A percentile compares a stretch with the other conserved stretches of the same genome.
Conservation (phyloP, 352 stramenopile genomes). For the Saprolegnia parasitica region DNA sequence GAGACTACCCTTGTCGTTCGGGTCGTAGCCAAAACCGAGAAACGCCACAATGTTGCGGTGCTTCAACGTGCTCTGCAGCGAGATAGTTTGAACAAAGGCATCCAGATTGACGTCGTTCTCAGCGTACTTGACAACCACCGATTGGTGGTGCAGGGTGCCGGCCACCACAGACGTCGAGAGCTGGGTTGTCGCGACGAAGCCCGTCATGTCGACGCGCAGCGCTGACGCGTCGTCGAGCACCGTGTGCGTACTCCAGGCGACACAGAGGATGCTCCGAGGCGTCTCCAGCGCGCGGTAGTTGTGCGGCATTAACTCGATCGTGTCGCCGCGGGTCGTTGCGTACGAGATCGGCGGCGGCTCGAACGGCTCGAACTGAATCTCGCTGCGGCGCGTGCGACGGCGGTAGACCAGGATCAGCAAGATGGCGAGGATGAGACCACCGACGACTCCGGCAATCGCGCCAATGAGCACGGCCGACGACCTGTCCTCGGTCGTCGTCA, state of each 20-base stretch:
- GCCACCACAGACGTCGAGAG: too few relatives aligned
- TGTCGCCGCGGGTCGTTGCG: neutral
- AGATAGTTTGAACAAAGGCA: slow-evolving; percentile 72
- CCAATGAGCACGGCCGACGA: neutral
- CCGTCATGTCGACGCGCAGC: too few relatives aligned
- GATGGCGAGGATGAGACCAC: neutral
- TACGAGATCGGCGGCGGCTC: neutral
- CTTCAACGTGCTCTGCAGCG: slow-evolving; percentile 60
- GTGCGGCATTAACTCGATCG: neutral
- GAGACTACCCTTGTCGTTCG: slow-evolving; percentile 43
- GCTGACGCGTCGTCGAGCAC: too few relatives aligned
- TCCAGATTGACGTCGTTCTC: slow-evolving; percentile 36
- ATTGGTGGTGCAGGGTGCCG: neutral
- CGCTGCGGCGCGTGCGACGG: neutral
- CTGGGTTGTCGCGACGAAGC: too few relatives aligned
- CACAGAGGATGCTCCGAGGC: too few relatives aligned
- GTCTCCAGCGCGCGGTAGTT: neutral
- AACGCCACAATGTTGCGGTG: slow-evolving; percentile 79
- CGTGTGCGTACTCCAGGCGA: too few relatives aligned
- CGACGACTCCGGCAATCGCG: neutral
- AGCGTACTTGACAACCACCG: neutral
- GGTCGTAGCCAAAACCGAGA: slow-evolving; percentile 71
- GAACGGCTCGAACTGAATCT: neutral
- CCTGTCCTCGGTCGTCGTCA: neutral
- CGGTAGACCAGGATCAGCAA: neutral